Conservation (phyloP, 75 land plant genomes). For the Cryptomeria japonica region DNA sequence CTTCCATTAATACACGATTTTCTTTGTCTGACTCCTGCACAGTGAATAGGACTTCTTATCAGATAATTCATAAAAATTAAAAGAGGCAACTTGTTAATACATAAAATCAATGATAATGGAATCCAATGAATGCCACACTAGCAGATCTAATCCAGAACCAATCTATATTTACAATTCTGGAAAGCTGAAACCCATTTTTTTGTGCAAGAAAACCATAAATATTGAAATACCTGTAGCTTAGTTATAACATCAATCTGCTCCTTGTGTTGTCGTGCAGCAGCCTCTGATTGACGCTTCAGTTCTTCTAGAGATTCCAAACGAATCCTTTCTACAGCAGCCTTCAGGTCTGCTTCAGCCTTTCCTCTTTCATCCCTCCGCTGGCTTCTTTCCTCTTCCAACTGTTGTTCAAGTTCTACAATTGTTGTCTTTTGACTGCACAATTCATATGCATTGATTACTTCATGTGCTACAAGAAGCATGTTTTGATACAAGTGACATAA, state of each 20-base stretch:
- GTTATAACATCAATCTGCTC: constrained; percentile 75
- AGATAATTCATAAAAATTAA: neutral
- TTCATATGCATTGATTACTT: neutral
- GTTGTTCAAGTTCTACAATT: constrained; percentile 71
- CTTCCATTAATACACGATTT: constrained; percentile 65
- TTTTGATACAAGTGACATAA: neutral
- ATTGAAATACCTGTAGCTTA: constrained; percentile 69
- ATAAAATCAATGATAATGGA: neutral
- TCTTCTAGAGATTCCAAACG: constrained; percentile 74
- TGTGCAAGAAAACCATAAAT: neutral
- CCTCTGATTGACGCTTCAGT: constrained; percentile 62
- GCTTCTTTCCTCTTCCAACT: constrained; percentile 79
- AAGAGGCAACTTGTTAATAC: neutral
- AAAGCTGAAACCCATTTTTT: neutral
- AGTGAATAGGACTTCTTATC: neutral
- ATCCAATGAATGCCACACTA: neutral
- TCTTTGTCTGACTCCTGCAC: constrained; percentile 83
- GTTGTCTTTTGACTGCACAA: constrained; percentile 71
- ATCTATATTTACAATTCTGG: neutral
- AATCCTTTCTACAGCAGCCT: constrained; percentile 62
- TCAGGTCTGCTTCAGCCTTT: constrained; percentile 68
- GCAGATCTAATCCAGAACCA: constrained; percentile 1
- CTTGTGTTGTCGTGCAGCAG: constrained; percentile 53
- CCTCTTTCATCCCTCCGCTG: constrained; percentile 78
- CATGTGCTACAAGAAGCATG: neutral